Evolutionary conservation across 148 eudicot genomes (phyloP), one percentile per base, ranked within the genome.

Genomic region (Rhododendron griersonianum): DNA sequence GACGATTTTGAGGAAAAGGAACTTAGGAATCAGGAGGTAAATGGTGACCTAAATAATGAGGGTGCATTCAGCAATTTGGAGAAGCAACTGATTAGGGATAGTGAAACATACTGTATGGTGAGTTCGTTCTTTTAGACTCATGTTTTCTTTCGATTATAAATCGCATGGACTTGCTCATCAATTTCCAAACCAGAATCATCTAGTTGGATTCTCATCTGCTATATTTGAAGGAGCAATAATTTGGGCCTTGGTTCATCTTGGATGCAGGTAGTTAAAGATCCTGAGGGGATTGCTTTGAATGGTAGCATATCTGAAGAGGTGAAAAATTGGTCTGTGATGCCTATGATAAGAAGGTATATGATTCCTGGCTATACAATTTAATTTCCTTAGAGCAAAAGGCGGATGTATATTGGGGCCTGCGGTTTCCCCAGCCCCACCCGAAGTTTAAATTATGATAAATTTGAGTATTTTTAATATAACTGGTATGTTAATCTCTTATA

Each of bases 1-100:
- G 92, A 93, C 85, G 98, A 94, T 80, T 84, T 84, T 30, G 98
- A 94, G 86, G 95, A 93, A 84, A 93, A 92, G 85, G 90, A 87
- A 85, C 85, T 94, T 73, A 90, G 94, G 88, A 93, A 88, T 85
- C 94, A 91, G 82, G 91, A 89, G 85, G 87, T 93, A 33, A 92
- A 92, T 86, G 86, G 82, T 81, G 95, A 95, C 67, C 63, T 96
- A 50, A 90, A 90, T 89, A 94, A 91, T 84, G 92, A 85, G 84
- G 98, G 93, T 84, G 88, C 90, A 35, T 87, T 93, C 78, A 87
- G 74, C 81, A 87, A 84, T 81, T 88, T 93, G 61, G 96, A 96
- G 91, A 94, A 91, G 89, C 93, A 93, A 57, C 65, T 5, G 8
- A 57, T 19, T 7, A 18, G n/a, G 23, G 65, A 57, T 57, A 57